A percentile compares a stretch with the other conserved stretches of the same genome.
Conservation (phyloP, 192 early-diverging fungal genomes). For the Backusella sp. region DNA sequence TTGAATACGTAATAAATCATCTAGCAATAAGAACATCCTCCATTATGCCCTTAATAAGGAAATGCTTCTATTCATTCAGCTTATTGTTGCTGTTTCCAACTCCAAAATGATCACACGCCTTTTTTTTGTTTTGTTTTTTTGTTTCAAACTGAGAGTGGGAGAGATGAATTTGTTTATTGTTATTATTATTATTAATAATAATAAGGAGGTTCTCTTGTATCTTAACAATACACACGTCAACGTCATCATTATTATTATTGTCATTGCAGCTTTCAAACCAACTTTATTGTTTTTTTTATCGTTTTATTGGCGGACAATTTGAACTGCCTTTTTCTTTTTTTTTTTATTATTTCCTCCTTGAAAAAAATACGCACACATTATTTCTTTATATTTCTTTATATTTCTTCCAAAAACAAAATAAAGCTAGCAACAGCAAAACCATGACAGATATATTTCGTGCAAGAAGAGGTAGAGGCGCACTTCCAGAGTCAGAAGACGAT, state of each 20-base stretch:
- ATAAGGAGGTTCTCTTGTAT: no score
- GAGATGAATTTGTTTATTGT: no score
- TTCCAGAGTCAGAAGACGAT: background rate
- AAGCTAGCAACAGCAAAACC: background rate
- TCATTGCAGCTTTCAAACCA: background rate
- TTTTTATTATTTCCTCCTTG: background rate
- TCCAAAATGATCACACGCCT: no score
- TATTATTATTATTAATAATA: no score
- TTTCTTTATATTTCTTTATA: no score
- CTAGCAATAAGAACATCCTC: background rate
- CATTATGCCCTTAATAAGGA: background rate
- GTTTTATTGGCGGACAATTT: background rate
- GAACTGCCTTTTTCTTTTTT: background rate
- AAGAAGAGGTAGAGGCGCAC: slow-evolving; percentile 1
- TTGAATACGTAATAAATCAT: background rate
- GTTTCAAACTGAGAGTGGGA: background rate
- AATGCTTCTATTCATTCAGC: background rate
- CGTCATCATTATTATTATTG: background rate
- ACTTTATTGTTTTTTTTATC: background rate
- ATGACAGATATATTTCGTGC: background rate
- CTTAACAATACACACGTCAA: no score
- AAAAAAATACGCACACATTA: background rate
- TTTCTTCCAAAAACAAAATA: background rate
- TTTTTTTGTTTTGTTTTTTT: background rate
- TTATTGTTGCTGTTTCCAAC: no score